Evolutionary conservation across 106 monocot genomes (phyloP).

Genomic region (Allium cepa): DNA sequence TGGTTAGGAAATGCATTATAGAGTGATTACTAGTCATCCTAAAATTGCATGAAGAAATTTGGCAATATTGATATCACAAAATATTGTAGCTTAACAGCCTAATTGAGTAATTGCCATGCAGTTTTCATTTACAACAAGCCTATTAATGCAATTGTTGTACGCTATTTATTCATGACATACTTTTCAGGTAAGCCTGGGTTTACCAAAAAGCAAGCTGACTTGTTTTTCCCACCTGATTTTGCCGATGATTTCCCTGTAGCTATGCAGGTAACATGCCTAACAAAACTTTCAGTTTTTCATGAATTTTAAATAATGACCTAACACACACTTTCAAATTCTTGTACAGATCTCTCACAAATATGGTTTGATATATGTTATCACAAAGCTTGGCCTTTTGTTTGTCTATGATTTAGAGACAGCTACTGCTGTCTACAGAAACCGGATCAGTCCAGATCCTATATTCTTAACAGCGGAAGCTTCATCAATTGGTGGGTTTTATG

Average conservation of each 20-base stretch:
- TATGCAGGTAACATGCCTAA: slow-evolving; percentile 64
- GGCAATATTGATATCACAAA: not conserved
- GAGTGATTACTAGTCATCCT: no score
- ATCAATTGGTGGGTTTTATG: slow-evolving; percentile 82
- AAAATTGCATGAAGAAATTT: not conserved
- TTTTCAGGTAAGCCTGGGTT: slow-evolving; percentile 85
- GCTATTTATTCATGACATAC: not conserved
- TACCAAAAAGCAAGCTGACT: slow-evolving; percentile 94
- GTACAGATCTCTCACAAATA: slow-evolving; percentile 95
- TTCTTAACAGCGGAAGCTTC: slow-evolving; percentile 93
- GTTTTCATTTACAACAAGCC: not conserved
- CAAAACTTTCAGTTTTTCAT: no score
- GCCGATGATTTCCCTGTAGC: slow-evolving; percentile 97
- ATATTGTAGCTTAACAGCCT: not conserved
- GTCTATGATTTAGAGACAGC: slow-evolving; percentile 98
- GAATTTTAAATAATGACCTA: no score
- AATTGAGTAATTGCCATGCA: not conserved
- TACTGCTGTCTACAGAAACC: slow-evolving; percentile 91
- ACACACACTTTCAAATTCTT: not conserved
- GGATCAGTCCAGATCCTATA: slow-evolving; percentile 98
- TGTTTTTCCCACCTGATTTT: slow-evolving; percentile 99
- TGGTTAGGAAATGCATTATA: no score
- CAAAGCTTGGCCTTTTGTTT: slow-evolving; percentile 94
- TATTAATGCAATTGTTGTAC: not conserved
- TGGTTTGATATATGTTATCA: slow-evolving; percentile 88